phyloP scores from a whole-genome alignment of 306 rosid species.

The Gastrolobium villosum region DNA sequence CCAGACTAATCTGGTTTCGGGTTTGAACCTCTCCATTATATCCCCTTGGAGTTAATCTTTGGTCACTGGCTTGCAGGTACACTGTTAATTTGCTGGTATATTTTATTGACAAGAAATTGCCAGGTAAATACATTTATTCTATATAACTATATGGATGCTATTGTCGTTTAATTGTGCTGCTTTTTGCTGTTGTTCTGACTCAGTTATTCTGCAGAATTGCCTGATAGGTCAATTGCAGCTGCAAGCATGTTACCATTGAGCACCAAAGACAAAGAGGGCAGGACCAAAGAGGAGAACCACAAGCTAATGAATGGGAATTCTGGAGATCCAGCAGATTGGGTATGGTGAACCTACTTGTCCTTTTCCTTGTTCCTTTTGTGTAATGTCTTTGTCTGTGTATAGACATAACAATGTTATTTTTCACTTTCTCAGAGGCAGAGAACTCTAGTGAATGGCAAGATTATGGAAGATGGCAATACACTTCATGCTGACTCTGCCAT shows the following conservation, averaged over 20 bases:
- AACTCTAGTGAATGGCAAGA: conserved; percentile 94
- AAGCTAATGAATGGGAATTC: conserved; percentile 90
- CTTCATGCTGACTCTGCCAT: conserved; percentile 73
- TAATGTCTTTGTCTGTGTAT: conserved; percentile 42
- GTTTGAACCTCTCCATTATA: not conserved
- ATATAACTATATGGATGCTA: not conserved
- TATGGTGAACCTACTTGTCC: conserved; percentile 51
- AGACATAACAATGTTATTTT: conserved; percentile 42
- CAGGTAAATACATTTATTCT: conserved; percentile 64
- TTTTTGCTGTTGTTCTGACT: conserved; percentile 46
- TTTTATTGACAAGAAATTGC: conserved; percentile 83
- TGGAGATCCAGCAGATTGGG: conserved; percentile 90
- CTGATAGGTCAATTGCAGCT: conserved; percentile 79
- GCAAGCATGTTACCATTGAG: conserved; percentile 75
- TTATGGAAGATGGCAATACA: conserved; percentile 75
- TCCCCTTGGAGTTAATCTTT: conserved; percentile 33
- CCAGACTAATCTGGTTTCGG: too few relatives aligned
- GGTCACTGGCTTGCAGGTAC: conserved; percentile 70
- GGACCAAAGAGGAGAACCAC: conserved; percentile 89
- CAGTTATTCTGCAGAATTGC: conserved; percentile 70
- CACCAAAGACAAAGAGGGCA: conserved; percentile 76
- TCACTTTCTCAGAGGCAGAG: conserved; percentile 81
- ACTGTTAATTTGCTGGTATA: conserved; percentile 96
- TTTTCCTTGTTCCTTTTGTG: conserved; percentile 28
- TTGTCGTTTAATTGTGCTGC: conserved; percentile 33